A percentile compares a stretch with the other conserved stretches of the same genome.
These are phyloP conservation scores for Asterella californica DNA, from an alignment of 225 moss, liverwort and hornwort species.

Conservation along the genomic window DNA sequence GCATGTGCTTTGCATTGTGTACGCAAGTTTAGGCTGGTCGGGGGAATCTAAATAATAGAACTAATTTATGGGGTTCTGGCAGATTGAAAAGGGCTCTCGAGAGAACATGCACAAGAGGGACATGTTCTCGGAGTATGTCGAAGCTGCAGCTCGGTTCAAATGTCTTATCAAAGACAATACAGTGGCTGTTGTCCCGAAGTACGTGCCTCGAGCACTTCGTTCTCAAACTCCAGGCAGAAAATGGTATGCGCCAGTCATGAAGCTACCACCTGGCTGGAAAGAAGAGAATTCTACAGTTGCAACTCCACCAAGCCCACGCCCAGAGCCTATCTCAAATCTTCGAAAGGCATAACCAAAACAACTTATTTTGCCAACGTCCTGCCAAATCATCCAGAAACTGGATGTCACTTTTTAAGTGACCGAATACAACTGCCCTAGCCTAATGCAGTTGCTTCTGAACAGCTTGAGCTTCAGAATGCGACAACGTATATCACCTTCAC, in stretches of 20 bases:
- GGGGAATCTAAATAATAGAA: too few relatives aligned
- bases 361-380: too few relatives aligned
- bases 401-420: too few relatives aligned
- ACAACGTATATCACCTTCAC: too few relatives aligned
- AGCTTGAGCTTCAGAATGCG: too few relatives aligned
- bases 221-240: conserved; percentile 40
- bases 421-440: too few relatives aligned
- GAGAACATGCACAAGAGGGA: conserved; percentile 44
- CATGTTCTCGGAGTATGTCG: conserved; percentile 46
- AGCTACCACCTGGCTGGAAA: conserved; percentile 33
- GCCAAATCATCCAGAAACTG: too few relatives aligned
- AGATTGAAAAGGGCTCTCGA: conserved; percentile 33
- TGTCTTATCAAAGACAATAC: conserved; percentile 39
- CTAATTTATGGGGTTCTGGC: too few relatives aligned
- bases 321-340: conserved; percentile 7
- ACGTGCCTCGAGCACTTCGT: conserved; percentile 38
- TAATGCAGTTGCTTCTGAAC: too few relatives aligned
- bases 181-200: conserved; percentile 25
- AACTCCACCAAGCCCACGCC: conserved; percentile 17
- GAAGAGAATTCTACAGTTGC: conserved; percentile 2
- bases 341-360: neutral
- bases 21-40: too few relatives aligned
- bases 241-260: conserved; percentile 42
- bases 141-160: conserved; percentile 42
- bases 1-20: too few relatives aligned